Conservation (phyloP, 306 rosid genomes). For the Sicyos edulis region DNA sequence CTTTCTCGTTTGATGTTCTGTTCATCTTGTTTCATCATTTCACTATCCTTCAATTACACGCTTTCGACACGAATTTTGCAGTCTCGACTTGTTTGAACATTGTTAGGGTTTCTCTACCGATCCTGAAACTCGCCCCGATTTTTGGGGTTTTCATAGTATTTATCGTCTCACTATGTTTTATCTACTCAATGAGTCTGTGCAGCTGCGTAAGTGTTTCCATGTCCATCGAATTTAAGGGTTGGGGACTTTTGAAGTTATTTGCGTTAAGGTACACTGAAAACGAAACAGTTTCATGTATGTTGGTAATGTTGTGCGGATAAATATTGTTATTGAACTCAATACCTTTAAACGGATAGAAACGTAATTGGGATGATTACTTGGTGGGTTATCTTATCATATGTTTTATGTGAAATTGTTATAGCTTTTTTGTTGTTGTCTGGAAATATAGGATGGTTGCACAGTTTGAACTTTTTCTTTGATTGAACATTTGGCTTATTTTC, state of each 20-base stretch:
- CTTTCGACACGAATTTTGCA: not conserved
- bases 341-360: not conserved
- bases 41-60: not conserved
- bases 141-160: not conserved
- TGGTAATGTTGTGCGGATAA: not conserved
- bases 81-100: not conserved
- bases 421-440: not conserved
- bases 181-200: not conserved
- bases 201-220: not conserved
- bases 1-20: not conserved
- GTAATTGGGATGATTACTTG: not conserved
- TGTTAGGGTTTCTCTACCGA: conserved; percentile 19
- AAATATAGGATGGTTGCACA: not conserved
- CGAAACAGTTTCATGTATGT: not conserved
- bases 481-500: too few species aligned
- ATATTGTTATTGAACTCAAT: not conserved
- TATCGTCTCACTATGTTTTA: not conserved
- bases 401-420: not conserved
- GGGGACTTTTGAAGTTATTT: too few species aligned
- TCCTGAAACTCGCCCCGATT: not conserved
- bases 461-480: too few species aligned
- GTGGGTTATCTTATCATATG: not conserved
- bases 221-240: not conserved
- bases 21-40: not conserved
- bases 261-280: not conserved